phyloP scores from a whole-genome alignment of 2,329 filamentous ascomycete species.

The Ambrosiella xylebori region DNA sequence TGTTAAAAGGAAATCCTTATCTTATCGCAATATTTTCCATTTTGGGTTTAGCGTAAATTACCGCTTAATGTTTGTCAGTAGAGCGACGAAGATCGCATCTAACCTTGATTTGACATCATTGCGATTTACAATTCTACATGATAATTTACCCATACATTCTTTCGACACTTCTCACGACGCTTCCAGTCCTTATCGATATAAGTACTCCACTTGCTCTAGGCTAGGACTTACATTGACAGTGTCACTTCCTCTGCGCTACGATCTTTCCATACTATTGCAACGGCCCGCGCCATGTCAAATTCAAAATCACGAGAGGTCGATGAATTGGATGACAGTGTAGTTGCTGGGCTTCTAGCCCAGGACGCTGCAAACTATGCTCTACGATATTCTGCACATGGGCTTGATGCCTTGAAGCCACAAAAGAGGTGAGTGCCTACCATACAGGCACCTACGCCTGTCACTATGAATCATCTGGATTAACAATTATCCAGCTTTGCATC shows the following conservation, averaged over 20 bases:
- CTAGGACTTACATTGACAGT: no score
- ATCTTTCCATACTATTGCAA: neutral
- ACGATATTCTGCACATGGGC: conserved; percentile 57
- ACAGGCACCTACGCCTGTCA: neutral
- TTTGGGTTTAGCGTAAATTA: neutral
- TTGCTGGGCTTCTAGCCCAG: conserved; percentile 60
- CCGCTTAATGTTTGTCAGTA: neutral
- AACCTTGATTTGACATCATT: neutral
- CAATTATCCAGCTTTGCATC: conserved; percentile 12
- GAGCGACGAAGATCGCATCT: no score
- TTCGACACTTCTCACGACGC: neutral
- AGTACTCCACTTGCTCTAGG: neutral
- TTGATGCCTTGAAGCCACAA: conserved; percentile 41
- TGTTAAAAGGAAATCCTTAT: conserved; percentile 17
- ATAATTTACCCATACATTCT: no score
- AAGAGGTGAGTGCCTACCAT: conserved; percentile 28
- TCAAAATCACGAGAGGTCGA: conserved; percentile 17
- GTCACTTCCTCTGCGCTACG: no score
- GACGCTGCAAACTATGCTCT: conserved; percentile 61
- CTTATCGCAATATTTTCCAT: conserved; percentile 1
- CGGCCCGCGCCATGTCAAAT: conserved; percentile 11
- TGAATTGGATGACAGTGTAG: conserved; percentile 55
- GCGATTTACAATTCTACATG: no score
- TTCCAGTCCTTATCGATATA: neutral
- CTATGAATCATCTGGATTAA: conserved; percentile 9